A percentile compares a stretch with the other conserved stretches of the same genome.
Evolutionary conservation across 2,329 filamentous ascomycete genomes (phyloP).

Genomic region (Aspergillus quadrilineatus): DNA sequence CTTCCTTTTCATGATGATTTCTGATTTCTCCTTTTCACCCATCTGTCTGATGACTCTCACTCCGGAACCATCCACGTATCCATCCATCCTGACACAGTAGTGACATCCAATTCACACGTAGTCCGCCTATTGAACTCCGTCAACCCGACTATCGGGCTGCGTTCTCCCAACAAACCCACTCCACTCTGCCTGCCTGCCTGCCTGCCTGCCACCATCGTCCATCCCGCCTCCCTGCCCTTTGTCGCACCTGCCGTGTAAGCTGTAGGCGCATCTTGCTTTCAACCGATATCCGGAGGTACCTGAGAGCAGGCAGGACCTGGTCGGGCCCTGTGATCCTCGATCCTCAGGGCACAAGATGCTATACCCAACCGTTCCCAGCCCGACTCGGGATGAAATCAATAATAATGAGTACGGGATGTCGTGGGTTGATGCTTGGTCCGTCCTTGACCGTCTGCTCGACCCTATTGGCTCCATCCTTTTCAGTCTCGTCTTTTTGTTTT

Average conservation of each 20-base stretch:
- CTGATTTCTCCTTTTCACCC: slow-evolving; percentile 5
- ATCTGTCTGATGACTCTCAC: background rate
- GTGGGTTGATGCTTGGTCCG: slow-evolving; percentile 7
- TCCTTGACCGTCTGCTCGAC: slow-evolving; percentile 11
- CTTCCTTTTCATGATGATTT: slow-evolving; percentile 1
- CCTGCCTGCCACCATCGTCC: background rate
- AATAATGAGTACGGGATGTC: slow-evolving; percentile 13
- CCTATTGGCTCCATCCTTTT: slow-evolving; percentile 26
- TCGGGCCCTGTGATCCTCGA: background rate
- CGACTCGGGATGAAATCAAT: background rate
- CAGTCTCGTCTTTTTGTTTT: slow-evolving; percentile 1
- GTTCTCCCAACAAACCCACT: background rate
- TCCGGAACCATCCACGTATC: too few species aligned
- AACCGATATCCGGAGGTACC: slow-evolving; percentile 13
- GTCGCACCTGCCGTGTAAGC: slow-evolving; percentile 4
- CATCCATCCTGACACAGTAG: background rate
- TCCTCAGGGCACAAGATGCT: background rate
- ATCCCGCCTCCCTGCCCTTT: background rate
- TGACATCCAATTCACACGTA: slow-evolving; percentile 4
- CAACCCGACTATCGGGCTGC: slow-evolving; percentile 3
- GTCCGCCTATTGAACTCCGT: background rate
- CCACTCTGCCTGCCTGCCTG: too few species aligned
- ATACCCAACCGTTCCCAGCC: slow-evolving; percentile 2
- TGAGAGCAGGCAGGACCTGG: background rate
- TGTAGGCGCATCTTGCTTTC: slow-evolving; percentile 1